Evolutionary conservation across 139 green algal genomes (phyloP).

Genomic region (Chlamydomonas sphaeroides): DNA sequence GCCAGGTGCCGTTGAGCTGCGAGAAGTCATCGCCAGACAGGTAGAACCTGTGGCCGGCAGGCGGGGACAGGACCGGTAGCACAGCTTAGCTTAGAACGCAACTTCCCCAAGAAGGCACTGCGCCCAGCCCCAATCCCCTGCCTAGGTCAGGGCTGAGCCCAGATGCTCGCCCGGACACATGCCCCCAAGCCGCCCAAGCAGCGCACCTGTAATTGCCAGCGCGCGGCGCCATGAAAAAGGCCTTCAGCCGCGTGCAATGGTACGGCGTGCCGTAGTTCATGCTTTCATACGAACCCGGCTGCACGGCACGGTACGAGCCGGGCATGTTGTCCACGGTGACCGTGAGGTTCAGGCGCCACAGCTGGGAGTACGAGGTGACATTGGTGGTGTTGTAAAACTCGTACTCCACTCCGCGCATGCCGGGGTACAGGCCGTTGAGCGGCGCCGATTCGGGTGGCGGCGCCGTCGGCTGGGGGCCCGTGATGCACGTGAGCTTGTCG

Average conservation of each 20-base stretch:
- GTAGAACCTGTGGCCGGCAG: constrained; percentile 33
- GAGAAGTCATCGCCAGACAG: constrained; percentile 36
- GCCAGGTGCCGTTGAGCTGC: constrained; percentile 40
- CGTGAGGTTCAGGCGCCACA: constrained; percentile 21
- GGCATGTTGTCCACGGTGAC: background rate
- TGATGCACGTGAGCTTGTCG: constrained; percentile 34
- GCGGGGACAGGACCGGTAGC: too few relatives aligned
- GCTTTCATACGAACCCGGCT: background rate
- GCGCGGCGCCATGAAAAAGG: constrained; percentile 46
- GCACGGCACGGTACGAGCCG: background rate
- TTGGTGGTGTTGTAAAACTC: constrained; percentile 25
- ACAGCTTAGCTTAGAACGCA: too few relatives aligned
- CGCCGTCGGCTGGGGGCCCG: background rate
- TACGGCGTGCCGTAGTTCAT: background rate
- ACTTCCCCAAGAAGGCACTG: too few relatives aligned
- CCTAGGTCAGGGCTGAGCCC: too few relatives aligned
- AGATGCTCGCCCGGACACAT: too few relatives aligned
- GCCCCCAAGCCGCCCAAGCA: too few relatives aligned
- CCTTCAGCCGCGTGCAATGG: constrained; percentile 30
- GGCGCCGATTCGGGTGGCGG: background rate
- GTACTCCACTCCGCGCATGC: constrained; percentile 35
- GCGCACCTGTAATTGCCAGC: constrained; percentile 23
- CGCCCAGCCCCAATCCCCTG: too few relatives aligned
- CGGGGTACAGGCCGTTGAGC: constrained; percentile 35
- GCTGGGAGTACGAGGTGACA: background rate